Conservation (phyloP, 192 early-diverging fungal species). For the Fimicolochytrium jonesii region DNA sequence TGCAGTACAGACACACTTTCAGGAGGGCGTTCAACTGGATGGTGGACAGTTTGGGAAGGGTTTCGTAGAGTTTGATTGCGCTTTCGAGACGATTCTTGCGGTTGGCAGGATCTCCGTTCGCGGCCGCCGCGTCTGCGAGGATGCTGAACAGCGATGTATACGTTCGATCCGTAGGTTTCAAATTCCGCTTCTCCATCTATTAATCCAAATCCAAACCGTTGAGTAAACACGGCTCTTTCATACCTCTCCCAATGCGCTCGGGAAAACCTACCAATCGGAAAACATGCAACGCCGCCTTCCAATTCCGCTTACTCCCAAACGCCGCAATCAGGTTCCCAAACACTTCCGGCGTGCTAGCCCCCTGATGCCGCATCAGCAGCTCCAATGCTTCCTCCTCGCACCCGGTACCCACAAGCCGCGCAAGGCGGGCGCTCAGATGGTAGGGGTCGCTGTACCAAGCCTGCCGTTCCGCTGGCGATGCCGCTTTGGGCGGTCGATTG, state of each 20-base stretch:
- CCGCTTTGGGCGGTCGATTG: no score
- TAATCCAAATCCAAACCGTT: not conserved
- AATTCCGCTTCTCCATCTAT: conserved; percentile 31
- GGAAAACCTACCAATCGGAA: not conserved
- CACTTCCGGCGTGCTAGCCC: conserved; percentile 7
- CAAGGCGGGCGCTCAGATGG: not conserved
- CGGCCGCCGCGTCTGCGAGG: conserved; percentile 9
- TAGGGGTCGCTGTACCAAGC: conserved; percentile 26
- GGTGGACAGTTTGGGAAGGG: not conserved
- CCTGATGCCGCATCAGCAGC: conserved; percentile 15
- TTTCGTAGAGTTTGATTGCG: conserved; percentile 8
- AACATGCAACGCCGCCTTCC: not conserved
- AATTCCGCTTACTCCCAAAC: conserved; percentile 1
- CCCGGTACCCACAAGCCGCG: conserved; percentile 1
- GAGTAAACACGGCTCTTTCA: not conserved
- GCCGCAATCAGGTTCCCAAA: conserved; percentile 17
- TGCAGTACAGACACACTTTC: conserved; percentile 11
- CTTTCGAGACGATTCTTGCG: conserved; percentile 1
- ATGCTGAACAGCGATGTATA: conserved; percentile 26
- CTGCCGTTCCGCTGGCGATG: no score
- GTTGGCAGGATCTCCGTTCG: not conserved
- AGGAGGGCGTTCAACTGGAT: conserved; percentile 13
- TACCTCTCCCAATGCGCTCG: not conserved
- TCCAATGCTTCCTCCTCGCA: conserved; percentile 6
- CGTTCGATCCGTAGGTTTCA: conserved; percentile 22